A percentile compares a stretch with the other conserved stretches of the same genome.
These are phyloP conservation scores for Thielaviopsis musarum DNA, from an alignment of 2,329 filamentous ascomycete species.

Conservation along the genomic window DNA sequence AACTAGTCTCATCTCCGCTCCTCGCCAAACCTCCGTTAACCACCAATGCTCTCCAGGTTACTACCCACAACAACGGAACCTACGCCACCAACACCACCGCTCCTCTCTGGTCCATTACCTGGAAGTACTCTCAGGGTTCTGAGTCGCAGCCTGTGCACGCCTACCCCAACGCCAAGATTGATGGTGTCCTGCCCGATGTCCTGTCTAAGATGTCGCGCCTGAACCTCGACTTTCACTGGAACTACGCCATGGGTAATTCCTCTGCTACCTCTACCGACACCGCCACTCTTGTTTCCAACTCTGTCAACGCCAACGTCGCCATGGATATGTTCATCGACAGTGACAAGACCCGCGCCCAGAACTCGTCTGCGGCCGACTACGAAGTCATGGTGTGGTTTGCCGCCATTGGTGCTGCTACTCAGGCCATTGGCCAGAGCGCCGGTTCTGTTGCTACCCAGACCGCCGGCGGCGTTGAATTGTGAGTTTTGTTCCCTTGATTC, in stretches of 20 bases:
- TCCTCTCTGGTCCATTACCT: slow-evolving; percentile 34
- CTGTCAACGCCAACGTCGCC: slow-evolving; percentile 37
- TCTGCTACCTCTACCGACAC: slow-evolving; percentile 21
- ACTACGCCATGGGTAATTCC: slow-evolving; percentile 29
- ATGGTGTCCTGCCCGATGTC: slow-evolving; percentile 26
- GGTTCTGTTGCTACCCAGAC: slow-evolving; percentile 20
- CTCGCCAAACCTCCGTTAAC: background rate
- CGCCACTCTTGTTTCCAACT: slow-evolving; percentile 18
- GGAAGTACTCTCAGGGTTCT: slow-evolving; percentile 30
- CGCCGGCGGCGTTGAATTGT: slow-evolving; percentile 28
- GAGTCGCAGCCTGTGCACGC: slow-evolving; percentile 32
- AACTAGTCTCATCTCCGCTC: background rate
- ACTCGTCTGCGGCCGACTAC: slow-evolving; percentile 26
- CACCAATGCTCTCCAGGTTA: slow-evolving; percentile 22
- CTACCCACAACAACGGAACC: slow-evolving; percentile 31
- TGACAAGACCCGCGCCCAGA: slow-evolving; percentile 23
- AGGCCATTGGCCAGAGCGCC: slow-evolving; percentile 27
- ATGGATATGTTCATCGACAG: slow-evolving; percentile 41
- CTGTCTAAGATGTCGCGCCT: slow-evolving; percentile 25
- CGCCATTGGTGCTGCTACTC: slow-evolving; percentile 26
- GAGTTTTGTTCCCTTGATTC: slow-evolving; percentile 13
- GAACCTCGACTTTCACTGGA: slow-evolving; percentile 31
- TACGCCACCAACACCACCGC: slow-evolving; percentile 29
- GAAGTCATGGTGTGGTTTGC: slow-evolving; percentile 44
- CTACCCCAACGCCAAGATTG: slow-evolving; percentile 35